Base-by-base conservation (phyloP, 2,329 filamentous ascomycete genomes). In the Trichoderma koningiopsis region DNA sequence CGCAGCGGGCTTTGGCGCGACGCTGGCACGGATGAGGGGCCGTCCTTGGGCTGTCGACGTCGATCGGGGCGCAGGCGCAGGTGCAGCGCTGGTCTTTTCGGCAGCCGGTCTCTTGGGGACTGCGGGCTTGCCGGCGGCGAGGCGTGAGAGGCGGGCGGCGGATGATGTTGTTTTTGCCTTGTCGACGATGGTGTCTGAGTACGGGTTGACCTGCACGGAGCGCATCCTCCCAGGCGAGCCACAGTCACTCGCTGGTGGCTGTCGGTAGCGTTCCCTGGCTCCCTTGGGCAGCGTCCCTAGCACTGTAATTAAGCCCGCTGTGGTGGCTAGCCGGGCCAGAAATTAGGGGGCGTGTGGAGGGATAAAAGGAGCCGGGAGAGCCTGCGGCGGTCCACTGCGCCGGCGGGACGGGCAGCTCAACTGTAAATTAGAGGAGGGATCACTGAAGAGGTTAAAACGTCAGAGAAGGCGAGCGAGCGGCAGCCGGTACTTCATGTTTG, bases 11-110 rank as follows among this genome's bases (percentile, higher is more conserved):
- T 37, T 55, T 57, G 59, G 66, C 60, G 68, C 59, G 60, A 68
- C 37, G 63, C 61, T 60, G 58, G 63, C 68, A 43, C 68, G 68
- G 68, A 68, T 69, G 69, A 70, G 69, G 66, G 69, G 65, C 57
- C 33, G 24, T 37, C 49, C 47, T 43, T 68, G 66, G 49, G 43
- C 22, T 16, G 35, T 53, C 57, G 62, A 62, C 63, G 52, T 58
- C 58, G 43, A 58, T 49, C 31, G 64, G 14, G 56, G 19, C 11
- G 57, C 63, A 5, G 52, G 16, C 16, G 58, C 22, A 3, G 52
- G 14, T 11, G 57, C 19, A 14, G 65, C 49, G 35, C 31, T 29
- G 29, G 64, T 35, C 24, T 57, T 52, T 16, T 16, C 60, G 29
- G 61, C 31, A n/a, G 55, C 29, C 37, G 61, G 55, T 60, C 33